Evolutionary conservation across 2,329 filamentous ascomycete species (phyloP).

Genomic region (Penicillium hordei): DNA sequence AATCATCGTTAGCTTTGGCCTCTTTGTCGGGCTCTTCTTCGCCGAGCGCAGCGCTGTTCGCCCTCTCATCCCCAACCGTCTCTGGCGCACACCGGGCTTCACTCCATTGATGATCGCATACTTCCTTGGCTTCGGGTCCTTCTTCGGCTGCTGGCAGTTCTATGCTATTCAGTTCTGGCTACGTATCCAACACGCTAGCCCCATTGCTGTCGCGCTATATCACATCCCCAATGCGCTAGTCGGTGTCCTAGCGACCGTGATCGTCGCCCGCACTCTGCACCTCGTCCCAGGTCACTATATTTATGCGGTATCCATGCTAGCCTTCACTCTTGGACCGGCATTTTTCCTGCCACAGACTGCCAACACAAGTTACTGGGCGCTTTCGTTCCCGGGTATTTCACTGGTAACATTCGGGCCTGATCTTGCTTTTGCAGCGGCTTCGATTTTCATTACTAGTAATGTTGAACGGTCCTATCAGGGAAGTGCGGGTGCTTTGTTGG

Average conservation of each 20-base stretch:
- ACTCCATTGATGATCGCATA: constrained; percentile 46
- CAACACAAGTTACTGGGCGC: constrained; percentile 46
- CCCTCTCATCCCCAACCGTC: constrained; percentile 48
- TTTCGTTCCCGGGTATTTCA: constrained; percentile 47
- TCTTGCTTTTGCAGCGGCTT: constrained; percentile 49
- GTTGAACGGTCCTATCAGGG: constrained; percentile 51
- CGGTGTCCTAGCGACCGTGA: constrained; percentile 47
- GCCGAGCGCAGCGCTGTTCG: constrained; percentile 45
- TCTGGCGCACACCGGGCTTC: constrained; percentile 48
- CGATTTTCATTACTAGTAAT: constrained; percentile 51
- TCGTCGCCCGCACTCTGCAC: constrained; percentile 50
- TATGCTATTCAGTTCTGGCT: constrained; percentile 45
- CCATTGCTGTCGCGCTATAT: constrained; percentile 47
- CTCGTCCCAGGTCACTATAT: constrained; percentile 50
- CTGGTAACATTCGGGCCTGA: constrained; percentile 51
- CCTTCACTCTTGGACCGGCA: constrained; percentile 40
- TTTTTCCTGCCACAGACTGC: constrained; percentile 46
- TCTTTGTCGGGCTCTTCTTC: constrained; percentile 49
- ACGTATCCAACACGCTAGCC: constrained; percentile 39
- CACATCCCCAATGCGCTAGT: constrained; percentile 48
- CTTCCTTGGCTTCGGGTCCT: constrained; percentile 48
- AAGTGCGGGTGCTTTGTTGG: constrained; percentile 47
- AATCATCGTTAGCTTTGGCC: constrained; percentile 49
- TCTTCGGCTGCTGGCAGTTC: constrained; percentile 45
- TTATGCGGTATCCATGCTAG: constrained; percentile 47